Evolutionary conservation across 1,284 basidiomycete species (phyloP), one percentile per base, ranked within the genome.

Genomic region (Fomitopsis palustris): DNA sequence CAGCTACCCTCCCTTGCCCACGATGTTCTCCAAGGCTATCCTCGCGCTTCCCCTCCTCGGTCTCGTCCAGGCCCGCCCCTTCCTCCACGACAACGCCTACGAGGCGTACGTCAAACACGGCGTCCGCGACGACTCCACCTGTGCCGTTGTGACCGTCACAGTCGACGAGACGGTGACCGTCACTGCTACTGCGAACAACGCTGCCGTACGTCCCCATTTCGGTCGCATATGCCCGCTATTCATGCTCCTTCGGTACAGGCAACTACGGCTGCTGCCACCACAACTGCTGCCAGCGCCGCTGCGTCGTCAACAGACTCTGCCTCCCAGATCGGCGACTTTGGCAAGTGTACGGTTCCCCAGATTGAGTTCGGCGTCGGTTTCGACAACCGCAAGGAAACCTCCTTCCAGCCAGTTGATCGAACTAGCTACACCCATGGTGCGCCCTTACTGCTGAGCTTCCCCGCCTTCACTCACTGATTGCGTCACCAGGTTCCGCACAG

Each of bases 301-400:
- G 61, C 71, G 9, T 61, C 66, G 7, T 60, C 68, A 14, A 66
- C 68, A 14, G 65, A 66, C 19, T 57, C 65, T 6, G 51, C 67
- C n/a, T 58, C 67, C 21, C 65, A 56, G 55, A 76, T 78, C 55
- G 79, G 77, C 21, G 68, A 83, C 70, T 85, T 85, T 62, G 84
- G 85, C 21, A 74, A 69, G 27, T 86, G 85, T 74, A 74, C 80
- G 3, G 73, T 81, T 27, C 84, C 84, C 14, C 71, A 84, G 68
- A 85, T 89, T 61, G 78, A 82, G 63, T 88, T 88, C 64, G 84
- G 76, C 29, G 75, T 68, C 10, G 84, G 84, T 7, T 84, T 87
- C 61, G 83, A 87, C 64, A 74, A 74, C 62, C 77, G 86, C 55
- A 81, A 76, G 64, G 86, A 86, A 65, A 84, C 82, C 14, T 78